These are phyloP conservation scores for Athelia psychrophila DNA, from an alignment of 1,284 basidiomycete genomes.

Conservation along the genomic window DNA sequence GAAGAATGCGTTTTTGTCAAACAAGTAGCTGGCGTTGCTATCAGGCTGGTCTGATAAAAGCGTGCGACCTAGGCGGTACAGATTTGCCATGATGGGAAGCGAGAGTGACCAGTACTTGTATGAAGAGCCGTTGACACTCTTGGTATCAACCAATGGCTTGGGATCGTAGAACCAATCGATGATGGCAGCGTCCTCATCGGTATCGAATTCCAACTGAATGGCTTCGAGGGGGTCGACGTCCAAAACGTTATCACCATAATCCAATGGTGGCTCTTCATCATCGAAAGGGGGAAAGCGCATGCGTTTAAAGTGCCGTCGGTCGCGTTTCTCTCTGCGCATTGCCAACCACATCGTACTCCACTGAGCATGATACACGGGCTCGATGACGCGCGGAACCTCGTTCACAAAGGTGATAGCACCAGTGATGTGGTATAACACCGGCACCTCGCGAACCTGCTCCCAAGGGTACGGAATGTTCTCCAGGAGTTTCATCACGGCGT, in stretches of 20 bases:
- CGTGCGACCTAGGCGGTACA: conserved; percentile 94
- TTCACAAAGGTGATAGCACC: conserved; percentile 99
- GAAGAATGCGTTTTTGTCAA: conserved; percentile 98
- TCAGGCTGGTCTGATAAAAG: conserved; percentile 92
- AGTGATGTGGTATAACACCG: conserved; percentile 97
- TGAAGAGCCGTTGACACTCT: conserved; percentile 87
- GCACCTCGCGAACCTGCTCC: conserved; percentile 99
- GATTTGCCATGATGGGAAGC: conserved; percentile 93
- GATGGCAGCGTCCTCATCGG: conserved; percentile 93
- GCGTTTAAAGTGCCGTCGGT: conserved; percentile 98
- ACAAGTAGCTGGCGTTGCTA: conserved; percentile 87
- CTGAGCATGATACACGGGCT: conserved; percentile 98
- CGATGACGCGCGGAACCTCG: conserved; percentile 94
- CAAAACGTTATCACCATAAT: conserved; percentile 98
- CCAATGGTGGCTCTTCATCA: conserved; percentile 97
- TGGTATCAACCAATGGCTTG: conserved; percentile 89
- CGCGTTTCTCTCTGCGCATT: conserved; percentile 98
- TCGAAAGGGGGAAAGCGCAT: conserved; percentile 99
- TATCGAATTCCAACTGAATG: conserved; percentile 95
- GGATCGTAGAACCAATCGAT: conserved; percentile 99
- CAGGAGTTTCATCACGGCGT: conserved; percentile 98
- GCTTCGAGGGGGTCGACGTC: conserved; percentile 98
- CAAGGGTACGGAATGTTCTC: conserved; percentile 99
- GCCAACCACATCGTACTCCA: conserved; percentile 99
- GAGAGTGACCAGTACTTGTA: conserved; percentile 94